Percentiles rank a stretch among this genome's conserved stretches.
Evolutionary conservation across 2,329 filamentous ascomycete genomes (phyloP).

Genomic region (Arthrobotrys pseudoclavata): DNA sequence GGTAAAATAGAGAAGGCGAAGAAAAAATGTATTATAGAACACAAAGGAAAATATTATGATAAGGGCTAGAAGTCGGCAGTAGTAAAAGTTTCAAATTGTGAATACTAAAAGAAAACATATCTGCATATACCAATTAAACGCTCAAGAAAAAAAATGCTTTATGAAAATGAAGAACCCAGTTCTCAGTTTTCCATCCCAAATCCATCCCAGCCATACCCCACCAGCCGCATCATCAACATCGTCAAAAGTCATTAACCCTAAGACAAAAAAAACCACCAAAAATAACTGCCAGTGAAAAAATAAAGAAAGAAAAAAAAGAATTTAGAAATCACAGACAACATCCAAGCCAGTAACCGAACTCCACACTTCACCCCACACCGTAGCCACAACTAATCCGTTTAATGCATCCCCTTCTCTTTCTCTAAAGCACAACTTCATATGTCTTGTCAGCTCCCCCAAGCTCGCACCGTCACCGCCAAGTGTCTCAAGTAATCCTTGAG

Average conservation of each 20-base stretch:
- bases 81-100: background rate
- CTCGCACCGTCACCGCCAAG: constrained; percentile 31
- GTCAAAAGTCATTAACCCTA: constrained; percentile 31
- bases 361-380: constrained; percentile 56
- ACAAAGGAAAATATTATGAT: constrained; percentile 27
- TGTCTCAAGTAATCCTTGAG: constrained; percentile 50
- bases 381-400: constrained; percentile 51
- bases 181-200: constrained; percentile 20
- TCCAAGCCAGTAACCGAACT: constrained; percentile 41
- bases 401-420: constrained; percentile 32
- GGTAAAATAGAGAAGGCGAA: background rate
- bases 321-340: constrained; percentile 58
- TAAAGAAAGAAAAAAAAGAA: constrained; percentile 6
- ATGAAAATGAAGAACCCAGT: constrained; percentile 28
- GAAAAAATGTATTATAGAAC: background rate
- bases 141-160: constrained; percentile 17
- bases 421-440: constrained; percentile 59
- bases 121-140: constrained; percentile 12
- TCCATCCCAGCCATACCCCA: constrained; percentile 40
- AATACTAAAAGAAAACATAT: constrained; percentile 2
- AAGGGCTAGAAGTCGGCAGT: constrained; percentile 14
- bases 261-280: constrained; percentile 18
- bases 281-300: constrained; percentile 20
- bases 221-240: constrained; percentile 33
- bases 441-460: constrained; percentile 56